Conservation (phyloP, 106 monocot species). For the Platanthera guangdongensis region DNA sequence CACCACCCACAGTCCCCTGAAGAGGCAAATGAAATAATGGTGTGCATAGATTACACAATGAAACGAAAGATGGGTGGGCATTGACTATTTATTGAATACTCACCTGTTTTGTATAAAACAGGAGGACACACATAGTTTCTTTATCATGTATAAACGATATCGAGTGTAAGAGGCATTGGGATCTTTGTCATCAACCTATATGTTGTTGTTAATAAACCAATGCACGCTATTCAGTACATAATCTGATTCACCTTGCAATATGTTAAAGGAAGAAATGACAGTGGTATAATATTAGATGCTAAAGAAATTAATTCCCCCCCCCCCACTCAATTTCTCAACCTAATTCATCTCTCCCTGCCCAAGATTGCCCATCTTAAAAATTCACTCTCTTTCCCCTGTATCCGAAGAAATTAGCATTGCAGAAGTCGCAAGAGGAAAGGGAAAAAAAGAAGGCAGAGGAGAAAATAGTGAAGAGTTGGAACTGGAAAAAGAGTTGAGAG, state of each 20-base stretch:
- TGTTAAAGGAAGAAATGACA: not conserved
- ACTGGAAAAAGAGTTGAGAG: too few relatives aligned
- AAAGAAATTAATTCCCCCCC: not conserved
- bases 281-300: not conserved
- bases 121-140: constrained; percentile 58
- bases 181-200: constrained; percentile 64
- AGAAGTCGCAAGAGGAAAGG: too few relatives aligned
- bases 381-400: too few relatives aligned
- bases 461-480: too few relatives aligned
- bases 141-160: constrained; percentile 58
- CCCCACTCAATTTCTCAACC: too few relatives aligned
- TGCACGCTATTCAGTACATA: not conserved
- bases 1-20: constrained; percentile 15
- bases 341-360: not conserved
- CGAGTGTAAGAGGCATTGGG: constrained; percentile 63
- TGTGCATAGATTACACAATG: not conserved
- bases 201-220: not conserved
- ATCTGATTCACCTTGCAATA: too few relatives aligned
- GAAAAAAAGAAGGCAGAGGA: too few relatives aligned
- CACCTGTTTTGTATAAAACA: constrained; percentile 59
- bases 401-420: too few relatives aligned
- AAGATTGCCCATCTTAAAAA: not conserved
- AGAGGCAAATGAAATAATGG: not conserved
- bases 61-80: not conserved
- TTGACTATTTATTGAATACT: not conserved